Conservation (phyloP, 768 basidiomycete genomes). For the Rhizopogon roseolus region DNA sequence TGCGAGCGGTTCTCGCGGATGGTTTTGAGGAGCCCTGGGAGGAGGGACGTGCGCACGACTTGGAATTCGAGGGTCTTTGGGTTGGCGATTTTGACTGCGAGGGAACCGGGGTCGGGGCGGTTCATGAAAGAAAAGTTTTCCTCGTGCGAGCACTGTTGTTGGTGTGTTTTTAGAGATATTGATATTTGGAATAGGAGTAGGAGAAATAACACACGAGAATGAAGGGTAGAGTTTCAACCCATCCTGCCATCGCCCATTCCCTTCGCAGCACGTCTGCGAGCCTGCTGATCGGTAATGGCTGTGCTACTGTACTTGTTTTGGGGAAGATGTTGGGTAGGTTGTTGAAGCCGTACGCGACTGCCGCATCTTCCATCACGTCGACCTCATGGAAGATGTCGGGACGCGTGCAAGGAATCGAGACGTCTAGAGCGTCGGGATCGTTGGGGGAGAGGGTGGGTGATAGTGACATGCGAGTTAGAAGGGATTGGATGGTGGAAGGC, state of each 20-base stretch:
- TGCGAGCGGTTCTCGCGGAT: conserved; percentile 95
- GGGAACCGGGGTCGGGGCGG: conserved; percentile 72
- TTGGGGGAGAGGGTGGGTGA: conserved; percentile 46
- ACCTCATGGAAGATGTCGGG: conserved; percentile 98
- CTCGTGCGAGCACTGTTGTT: conserved; percentile 86
- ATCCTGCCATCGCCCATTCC: conserved; percentile 94
- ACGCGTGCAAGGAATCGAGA: conserved; percentile 88
- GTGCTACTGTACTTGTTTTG: conserved; percentile 89
- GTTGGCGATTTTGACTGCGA: conserved; percentile 90
- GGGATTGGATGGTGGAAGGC: conserved; percentile 56
- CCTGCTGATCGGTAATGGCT: conserved; percentile 85
- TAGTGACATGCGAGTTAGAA: conserved; percentile 85
- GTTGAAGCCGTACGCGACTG: conserved; percentile 97
- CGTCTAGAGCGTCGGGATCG: conserved; percentile 65
- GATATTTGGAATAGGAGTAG: too few relatives aligned
- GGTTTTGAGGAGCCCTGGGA: conserved; percentile 95
- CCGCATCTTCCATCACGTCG: conserved; percentile 97
- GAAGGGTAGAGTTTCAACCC: conserved; percentile 92
- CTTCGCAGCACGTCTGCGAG: conserved; percentile 81
- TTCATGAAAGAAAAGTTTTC: conserved; percentile 97
- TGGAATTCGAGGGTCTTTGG: conserved; percentile 98
- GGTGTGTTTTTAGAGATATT: background rate
- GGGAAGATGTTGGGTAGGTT: conserved; percentile 93
- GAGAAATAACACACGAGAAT: conserved; percentile 64
- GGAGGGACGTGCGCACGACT: conserved; percentile 91